A percentile compares a stretch with the other conserved stretches of the same genome.
These are phyloP conservation scores for Neofusicoccum cordaticola DNA, from an alignment of 2,329 filamentous ascomycete genomes.

Conservation along the genomic window DNA sequence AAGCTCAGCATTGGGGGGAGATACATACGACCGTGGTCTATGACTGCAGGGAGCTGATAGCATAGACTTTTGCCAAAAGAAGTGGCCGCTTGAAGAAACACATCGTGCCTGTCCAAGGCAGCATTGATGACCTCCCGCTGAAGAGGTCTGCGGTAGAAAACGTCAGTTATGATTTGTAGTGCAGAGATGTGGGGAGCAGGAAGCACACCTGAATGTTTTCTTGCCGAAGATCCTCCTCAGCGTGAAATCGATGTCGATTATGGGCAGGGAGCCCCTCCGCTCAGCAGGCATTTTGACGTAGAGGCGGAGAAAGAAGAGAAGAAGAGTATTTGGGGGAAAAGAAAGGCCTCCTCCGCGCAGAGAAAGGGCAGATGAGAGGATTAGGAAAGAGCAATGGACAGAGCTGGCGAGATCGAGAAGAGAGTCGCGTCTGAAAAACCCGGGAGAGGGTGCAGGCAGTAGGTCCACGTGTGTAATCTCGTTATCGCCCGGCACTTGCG, in stretches of 20 bases:
- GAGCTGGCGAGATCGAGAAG: not conserved
- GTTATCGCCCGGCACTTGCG: not conserved
- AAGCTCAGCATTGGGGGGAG: not conserved
- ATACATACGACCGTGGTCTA: slow-evolving; percentile 75
- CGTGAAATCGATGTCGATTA: slow-evolving; percentile 68
- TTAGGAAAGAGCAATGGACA: not conserved
- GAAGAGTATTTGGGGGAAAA: too few species aligned
- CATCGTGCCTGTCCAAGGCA: slow-evolving; percentile 78
- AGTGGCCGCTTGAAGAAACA: slow-evolving; percentile 88
- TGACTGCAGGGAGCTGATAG: slow-evolving; percentile 85
- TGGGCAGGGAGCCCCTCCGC: slow-evolving; percentile 26
- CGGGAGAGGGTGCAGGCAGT: not conserved
- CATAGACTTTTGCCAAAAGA: slow-evolving; percentile 92
- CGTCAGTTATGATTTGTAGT: not conserved
- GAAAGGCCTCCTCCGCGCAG: not conserved
- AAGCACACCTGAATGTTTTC: slow-evolving; percentile 63
- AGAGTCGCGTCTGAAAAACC: not conserved
- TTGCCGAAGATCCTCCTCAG: slow-evolving; percentile 72
- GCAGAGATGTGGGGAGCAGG: slow-evolving; percentile 16
- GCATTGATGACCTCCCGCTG: slow-evolving; percentile 86
- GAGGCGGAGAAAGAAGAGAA: too few species aligned
- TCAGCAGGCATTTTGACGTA: slow-evolving; percentile 29
- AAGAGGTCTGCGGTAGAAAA: slow-evolving; percentile 59
- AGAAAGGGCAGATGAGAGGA: not conserved
- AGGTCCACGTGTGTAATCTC: not conserved